Percentiles rank a stretch among this genome's conserved stretches.
Conservation (phyloP, 306 rosid species). For the Cyamopsis tetragonoloba region DNA sequence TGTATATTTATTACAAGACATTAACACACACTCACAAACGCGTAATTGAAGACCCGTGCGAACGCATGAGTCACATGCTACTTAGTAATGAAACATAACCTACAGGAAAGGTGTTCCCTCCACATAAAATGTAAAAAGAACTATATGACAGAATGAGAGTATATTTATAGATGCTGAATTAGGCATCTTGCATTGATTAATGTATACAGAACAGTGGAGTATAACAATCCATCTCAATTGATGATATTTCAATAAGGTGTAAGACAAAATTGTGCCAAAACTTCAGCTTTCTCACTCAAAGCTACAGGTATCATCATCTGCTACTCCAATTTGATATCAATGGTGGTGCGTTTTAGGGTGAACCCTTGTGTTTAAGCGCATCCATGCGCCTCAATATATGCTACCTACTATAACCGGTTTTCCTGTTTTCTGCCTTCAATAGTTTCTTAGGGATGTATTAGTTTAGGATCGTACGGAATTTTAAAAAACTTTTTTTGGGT, state of each 20-base stretch:
- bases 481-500: too few relatives aligned
- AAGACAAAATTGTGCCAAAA: conserved; percentile 41
- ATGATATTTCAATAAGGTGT: conserved; percentile 18
- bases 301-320: conserved; percentile 23
- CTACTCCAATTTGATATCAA: conserved; percentile 21
- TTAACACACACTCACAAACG: too few relatives aligned
- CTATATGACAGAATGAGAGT: background rate
- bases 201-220: conserved; percentile 14
- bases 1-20: too few relatives aligned
- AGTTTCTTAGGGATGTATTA: too few relatives aligned
- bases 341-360: too few relatives aligned
- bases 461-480: too few relatives aligned
- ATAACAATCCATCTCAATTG: conserved; percentile 20
- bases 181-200: conserved; percentile 15
- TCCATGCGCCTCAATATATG: too few relatives aligned
- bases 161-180: conserved; percentile 9
- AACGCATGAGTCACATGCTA: too few relatives aligned
- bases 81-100: background rate
- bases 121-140: background rate
- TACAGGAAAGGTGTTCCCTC: background rate
- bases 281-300: conserved; percentile 28
- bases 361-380: too few relatives aligned
- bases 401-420: too few relatives aligned
- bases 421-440: too few relatives aligned
- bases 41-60: too few relatives aligned